Base-by-base conservation (phyloP, 345 rosid species). In the Excoecaria cochinchinensis region DNA sequence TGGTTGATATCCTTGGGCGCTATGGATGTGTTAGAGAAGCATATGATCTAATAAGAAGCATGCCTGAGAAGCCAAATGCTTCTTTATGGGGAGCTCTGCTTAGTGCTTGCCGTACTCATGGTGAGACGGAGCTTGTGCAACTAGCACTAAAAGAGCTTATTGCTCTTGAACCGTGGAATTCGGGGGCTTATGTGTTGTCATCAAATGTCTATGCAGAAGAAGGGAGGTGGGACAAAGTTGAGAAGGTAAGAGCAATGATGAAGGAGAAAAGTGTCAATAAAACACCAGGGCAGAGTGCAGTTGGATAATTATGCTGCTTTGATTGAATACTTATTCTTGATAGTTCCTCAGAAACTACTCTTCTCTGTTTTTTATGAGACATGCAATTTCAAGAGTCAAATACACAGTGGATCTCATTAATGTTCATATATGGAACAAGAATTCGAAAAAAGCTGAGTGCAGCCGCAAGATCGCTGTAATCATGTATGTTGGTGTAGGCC, bases 1-100 rank as follows among this genome's bases (percentile, higher is more conserved):
- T 91, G 97, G 90, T 89, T 75, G 95, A 92, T 84, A 84, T 92
- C 1, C 80, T 90, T 68, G 91, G 90, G 15, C 89, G 97, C 10
- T 36, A 78, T 51, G 95, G 97, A 50, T 56, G 71, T 36, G 75
- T 87, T 42, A 83, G 25, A 38, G 90, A 89, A 56, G 97, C 95
- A 15, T 87, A 82, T 81, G 90, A 86, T 78, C 70, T 92, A 80
- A 79, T 92, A 31, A 85, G 80, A 81, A 74, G 55, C 73, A 84
- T 85, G 88, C 85, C 86, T 10, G 70, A 78, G 39, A 59, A 46
- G 9, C 86, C 93, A 59, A 86, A 84, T 81, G 90, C 91, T 38
- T 65, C 89, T 56, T 76, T 90, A 69, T 92, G 92, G 93, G 95
- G 95, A 51, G 73, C 92, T 3, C 75, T 92, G 82, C 91, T 92